Conservation (phyloP, 495 filamentous ascomycete species). For the Hypoxylon lenormandii region DNA sequence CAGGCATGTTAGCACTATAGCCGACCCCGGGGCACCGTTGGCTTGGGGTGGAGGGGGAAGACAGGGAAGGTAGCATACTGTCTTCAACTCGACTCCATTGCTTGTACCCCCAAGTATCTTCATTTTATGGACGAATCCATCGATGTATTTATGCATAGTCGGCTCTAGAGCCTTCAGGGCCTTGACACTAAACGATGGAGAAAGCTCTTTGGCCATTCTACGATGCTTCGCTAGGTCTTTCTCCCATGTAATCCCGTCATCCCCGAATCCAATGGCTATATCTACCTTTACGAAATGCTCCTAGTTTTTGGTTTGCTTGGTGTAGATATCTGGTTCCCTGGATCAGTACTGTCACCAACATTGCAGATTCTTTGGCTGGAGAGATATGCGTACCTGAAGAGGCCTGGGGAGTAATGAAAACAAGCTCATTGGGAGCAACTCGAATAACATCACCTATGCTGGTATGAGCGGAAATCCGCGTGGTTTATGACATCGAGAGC, state of each 20-base stretch:
- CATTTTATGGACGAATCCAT: conserved; percentile 41
- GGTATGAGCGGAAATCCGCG: not conserved
- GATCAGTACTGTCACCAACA: not conserved
- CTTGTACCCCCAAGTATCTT: conserved; percentile 22
- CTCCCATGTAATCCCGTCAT: conserved; percentile 41
- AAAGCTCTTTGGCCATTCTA: conserved; percentile 33
- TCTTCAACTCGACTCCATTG: conserved; percentile 26
- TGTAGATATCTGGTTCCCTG: conserved; percentile 33
- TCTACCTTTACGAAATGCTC: conserved; percentile 40
- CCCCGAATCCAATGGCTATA: conserved; percentile 6
- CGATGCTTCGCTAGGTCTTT: conserved; percentile 34
- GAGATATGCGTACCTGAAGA: conserved; percentile 12
- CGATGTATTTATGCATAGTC: conserved; percentile 37
- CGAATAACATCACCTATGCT: conserved; percentile 51
- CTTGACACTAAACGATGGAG: conserved; percentile 37
- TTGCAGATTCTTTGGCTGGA: not conserved
- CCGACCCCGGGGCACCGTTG: not conserved
- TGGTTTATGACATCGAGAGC: not conserved
- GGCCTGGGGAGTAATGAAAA: conserved; percentile 49
- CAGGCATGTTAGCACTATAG: conserved; percentile 10
- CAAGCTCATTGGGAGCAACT: conserved; percentile 52
- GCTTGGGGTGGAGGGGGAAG: not conserved
- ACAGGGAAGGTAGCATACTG: conserved; percentile 15
- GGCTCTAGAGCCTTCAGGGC: conserved; percentile 33
- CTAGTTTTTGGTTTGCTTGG: conserved; percentile 9